These are phyloP conservation scores for Penicillium cosmopolitanum DNA, from an alignment of 495 filamentous ascomycete species.

Conservation along the genomic window DNA sequence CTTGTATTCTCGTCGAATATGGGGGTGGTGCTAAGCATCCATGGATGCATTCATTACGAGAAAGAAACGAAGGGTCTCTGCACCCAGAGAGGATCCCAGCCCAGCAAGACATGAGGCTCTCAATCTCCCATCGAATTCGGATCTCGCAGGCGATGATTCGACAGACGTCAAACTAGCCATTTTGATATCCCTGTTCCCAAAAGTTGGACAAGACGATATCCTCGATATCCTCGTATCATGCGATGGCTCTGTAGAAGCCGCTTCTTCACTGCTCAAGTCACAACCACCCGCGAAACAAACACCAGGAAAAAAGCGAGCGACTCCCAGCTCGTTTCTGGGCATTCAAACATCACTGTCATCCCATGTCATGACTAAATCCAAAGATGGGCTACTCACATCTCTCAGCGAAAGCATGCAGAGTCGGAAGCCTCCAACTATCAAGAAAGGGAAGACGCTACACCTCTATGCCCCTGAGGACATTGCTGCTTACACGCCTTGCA, in stretches of 20 bases:
- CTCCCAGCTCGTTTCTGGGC: slow-evolving; percentile 23
- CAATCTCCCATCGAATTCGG: background rate
- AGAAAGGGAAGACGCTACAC: slow-evolving; percentile 80
- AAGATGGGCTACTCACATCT: slow-evolving; percentile 32
- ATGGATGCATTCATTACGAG: slow-evolving; percentile 64
- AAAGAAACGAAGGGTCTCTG: slow-evolving; percentile 50
- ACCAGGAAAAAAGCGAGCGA: slow-evolving; percentile 35
- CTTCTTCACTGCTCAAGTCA: slow-evolving; percentile 54
- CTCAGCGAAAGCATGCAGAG: slow-evolving; percentile 42
- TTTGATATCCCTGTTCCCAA: slow-evolving; percentile 74
- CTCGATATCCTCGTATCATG: slow-evolving; percentile 78
- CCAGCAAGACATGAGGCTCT: background rate
- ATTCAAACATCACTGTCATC: slow-evolving; percentile 51
- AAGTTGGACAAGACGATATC: slow-evolving; percentile 62
- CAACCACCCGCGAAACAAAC: slow-evolving; percentile 18
- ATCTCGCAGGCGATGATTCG: slow-evolving; percentile 61
- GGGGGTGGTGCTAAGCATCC: background rate
- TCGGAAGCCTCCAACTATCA: slow-evolving; percentile 50
- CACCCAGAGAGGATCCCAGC: slow-evolving; percentile 9
- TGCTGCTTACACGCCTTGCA: slow-evolving; percentile 80
- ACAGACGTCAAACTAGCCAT: slow-evolving; percentile 90
- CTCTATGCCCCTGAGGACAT: slow-evolving; percentile 81
- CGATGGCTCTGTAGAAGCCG: slow-evolving; percentile 73
- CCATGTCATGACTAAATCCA: slow-evolving; percentile 39
- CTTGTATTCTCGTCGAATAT: background rate